These are phyloP conservation scores for Calonectria ilicicola DNA, from an alignment of 2,329 filamentous ascomycete genomes.

Conservation along the genomic window DNA sequence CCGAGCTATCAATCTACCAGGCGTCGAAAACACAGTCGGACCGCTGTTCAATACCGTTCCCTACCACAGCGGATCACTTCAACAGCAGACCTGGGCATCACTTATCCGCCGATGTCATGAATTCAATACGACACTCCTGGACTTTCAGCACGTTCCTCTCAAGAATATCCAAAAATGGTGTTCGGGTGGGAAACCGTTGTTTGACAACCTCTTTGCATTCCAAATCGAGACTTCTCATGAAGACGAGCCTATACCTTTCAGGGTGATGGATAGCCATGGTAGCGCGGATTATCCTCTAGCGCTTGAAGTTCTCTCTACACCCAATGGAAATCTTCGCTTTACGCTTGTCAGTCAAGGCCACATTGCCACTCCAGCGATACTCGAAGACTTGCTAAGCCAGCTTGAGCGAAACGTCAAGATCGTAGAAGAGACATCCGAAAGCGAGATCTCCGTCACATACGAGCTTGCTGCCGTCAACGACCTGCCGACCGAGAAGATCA, in stretches of 20 bases:
- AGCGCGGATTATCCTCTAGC: conserved; percentile 80
- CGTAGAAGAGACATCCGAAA: conserved; percentile 22
- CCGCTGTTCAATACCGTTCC: conserved; percentile 93
- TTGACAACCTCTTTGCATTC: conserved; percentile 87
- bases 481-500: not conserved
- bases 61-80: conserved; percentile 64
- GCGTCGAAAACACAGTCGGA: conserved; percentile 76
- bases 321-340: conserved; percentile 61
- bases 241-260: conserved; percentile 63
- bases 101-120: conserved; percentile 75
- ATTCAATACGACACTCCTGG: conserved; percentile 75
- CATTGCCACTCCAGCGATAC: conserved; percentile 45
- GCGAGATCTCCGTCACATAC: conserved; percentile 19
- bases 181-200: conserved; percentile 70
- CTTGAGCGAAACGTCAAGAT: conserved; percentile 46
- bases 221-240: conserved; percentile 62
- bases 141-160: conserved; percentile 80
- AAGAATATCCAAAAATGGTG: conserved; percentile 86
- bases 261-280: conserved; percentile 57
- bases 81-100: conserved; percentile 66
- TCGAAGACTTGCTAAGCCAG: conserved; percentile 50
- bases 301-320: conserved; percentile 74
- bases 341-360: conserved; percentile 69
- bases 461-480: not conserved
- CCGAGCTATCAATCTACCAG: conserved; percentile 75